Conservation (phyloP, 1,139 yeast genomes). For the Saccharomyces hybrid region DNA sequence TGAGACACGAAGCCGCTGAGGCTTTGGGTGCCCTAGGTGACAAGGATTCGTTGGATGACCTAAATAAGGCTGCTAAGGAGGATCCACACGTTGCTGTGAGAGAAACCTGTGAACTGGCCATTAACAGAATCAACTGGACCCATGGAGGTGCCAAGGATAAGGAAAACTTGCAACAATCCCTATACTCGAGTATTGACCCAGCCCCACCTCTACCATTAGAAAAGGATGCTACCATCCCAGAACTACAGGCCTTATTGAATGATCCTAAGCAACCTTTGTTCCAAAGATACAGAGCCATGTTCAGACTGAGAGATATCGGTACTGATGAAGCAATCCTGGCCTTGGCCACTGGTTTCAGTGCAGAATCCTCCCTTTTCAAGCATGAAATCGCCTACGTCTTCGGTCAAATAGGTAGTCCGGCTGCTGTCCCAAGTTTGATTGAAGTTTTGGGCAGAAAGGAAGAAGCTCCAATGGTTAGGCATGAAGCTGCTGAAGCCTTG, state of each 20-base stretch:
- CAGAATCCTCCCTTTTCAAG: slow-evolving; percentile 87
- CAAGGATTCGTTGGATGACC: slow-evolving; percentile 58
- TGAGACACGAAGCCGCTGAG: slow-evolving; percentile 98
- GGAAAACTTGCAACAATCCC: slow-evolving; percentile 68
- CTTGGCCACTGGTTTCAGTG: slow-evolving; percentile 81
- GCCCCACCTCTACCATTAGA: slow-evolving; percentile 89
- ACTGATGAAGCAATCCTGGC: slow-evolving; percentile 90
- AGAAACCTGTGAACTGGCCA: slow-evolving; percentile 96
- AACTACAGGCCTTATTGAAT: slow-evolving; percentile 62
- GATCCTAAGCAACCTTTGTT: slow-evolving; percentile 74
- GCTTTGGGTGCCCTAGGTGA: slow-evolving; percentile 96
- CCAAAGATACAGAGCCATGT: slow-evolving; percentile 97
- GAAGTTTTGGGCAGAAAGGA: slow-evolving; percentile 66
- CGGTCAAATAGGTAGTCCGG: slow-evolving; percentile 94
- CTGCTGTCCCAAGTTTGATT: slow-evolving; percentile 79
- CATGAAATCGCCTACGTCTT: slow-evolving; percentile 98
- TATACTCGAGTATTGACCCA: slow-evolving; percentile 87
- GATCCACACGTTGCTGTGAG: slow-evolving; percentile 86
- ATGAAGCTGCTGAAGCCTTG: slow-evolving; percentile 98
- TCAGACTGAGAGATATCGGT: slow-evolving; percentile 91
- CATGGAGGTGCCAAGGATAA: slow-evolving; percentile 52
- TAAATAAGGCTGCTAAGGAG: slow-evolving; percentile 53
- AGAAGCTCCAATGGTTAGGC: slow-evolving; percentile 98
- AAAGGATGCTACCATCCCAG: slow-evolving; percentile 50
- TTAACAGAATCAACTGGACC: slow-evolving; percentile 92